phyloP scores from a whole-genome alignment of 371 early-diverging fungal species.

The Mortierella polycephala region DNA sequence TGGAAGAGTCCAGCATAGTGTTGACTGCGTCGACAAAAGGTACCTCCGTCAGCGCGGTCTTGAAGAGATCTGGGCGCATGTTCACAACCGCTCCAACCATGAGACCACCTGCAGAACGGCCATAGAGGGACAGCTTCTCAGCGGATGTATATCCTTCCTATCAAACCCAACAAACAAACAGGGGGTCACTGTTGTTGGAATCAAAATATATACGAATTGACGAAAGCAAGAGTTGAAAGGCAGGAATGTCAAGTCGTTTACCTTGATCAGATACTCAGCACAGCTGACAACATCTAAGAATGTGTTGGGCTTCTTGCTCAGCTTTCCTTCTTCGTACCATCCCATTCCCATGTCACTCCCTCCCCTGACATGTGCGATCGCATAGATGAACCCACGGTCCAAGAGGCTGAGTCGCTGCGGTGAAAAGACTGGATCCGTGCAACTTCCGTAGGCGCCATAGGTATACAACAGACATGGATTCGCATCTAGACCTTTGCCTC shows the following conservation, averaged over 20 bases:
- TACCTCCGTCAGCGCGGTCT: slow-evolving; percentile 65
- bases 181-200: too few species aligned
- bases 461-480: slow-evolving; percentile 65
- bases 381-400: slow-evolving; percentile 73
- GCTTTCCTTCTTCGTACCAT: slow-evolving; percentile 72
- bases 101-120: slow-evolving; percentile 70
- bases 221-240: too few species aligned
- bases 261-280: slow-evolving; percentile 63
- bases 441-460: slow-evolving; percentile 70
- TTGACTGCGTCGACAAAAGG: slow-evolving; percentile 67
- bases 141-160: slow-evolving; percentile 66
- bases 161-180: neutral
- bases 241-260: neutral
- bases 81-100: slow-evolving; percentile 68
- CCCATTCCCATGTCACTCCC: slow-evolving; percentile 70
- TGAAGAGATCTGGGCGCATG: slow-evolving; percentile 66
- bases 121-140: slow-evolving; percentile 64
- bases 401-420: slow-evolving; percentile 60
- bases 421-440: slow-evolving; percentile 63
- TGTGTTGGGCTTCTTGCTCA: slow-evolving; percentile 68
- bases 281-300: slow-evolving; percentile 66
- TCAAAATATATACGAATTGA: too few species aligned
- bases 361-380: slow-evolving; percentile 71
- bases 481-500: slow-evolving; percentile 42
- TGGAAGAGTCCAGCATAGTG: slow-evolving; percentile 65